Conservation (phyloP, 495 filamentous ascomycete species). For the Astrothelium macrocarpum region DNA sequence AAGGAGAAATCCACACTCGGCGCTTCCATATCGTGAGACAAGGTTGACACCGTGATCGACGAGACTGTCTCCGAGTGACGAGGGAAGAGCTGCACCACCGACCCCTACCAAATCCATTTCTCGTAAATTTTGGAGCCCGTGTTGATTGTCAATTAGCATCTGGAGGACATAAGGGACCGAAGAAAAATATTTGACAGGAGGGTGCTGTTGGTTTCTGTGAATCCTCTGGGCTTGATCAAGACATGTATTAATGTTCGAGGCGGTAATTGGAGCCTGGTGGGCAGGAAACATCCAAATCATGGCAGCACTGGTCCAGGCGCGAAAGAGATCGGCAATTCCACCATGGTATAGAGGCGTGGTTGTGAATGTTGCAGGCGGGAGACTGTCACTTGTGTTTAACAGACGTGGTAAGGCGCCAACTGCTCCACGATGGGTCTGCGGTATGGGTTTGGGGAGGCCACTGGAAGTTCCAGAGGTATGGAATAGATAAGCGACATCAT, state of each 20-base stretch:
- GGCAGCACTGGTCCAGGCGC: constrained; percentile 41
- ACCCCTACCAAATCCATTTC: constrained; percentile 48
- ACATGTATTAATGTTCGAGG: constrained; percentile 35
- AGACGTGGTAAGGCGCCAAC: constrained; percentile 42
- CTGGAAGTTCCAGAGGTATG: constrained; percentile 42
- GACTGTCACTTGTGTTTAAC: constrained; percentile 4
- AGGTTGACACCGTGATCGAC: constrained; percentile 41
- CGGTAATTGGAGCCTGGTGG: constrained; percentile 39
- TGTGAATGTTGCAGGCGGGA: constrained; percentile 41
- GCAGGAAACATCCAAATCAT: constrained; percentile 49
- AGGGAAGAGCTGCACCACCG: constrained; percentile 46
- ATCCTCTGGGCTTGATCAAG: constrained; percentile 22
- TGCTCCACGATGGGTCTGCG: constrained; percentile 39
- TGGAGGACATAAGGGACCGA: constrained; percentile 49
- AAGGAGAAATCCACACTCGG: constrained; percentile 49
- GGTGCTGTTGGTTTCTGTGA: not conserved
- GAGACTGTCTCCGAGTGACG: constrained; percentile 37
- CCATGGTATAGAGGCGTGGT: constrained; percentile 55
- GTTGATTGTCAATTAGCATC: constrained; percentile 33
- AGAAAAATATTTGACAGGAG: constrained; percentile 42
- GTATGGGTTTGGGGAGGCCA: constrained; percentile 46
- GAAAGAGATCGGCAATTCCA: constrained; percentile 48
- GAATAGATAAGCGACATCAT: constrained; percentile 25
- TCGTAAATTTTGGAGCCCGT: constrained; percentile 32
- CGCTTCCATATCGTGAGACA: constrained; percentile 47